Evolutionary conservation across 371 early-diverging fungal genomes (phyloP).

Genomic region (Nematocida ironsii): DNA sequence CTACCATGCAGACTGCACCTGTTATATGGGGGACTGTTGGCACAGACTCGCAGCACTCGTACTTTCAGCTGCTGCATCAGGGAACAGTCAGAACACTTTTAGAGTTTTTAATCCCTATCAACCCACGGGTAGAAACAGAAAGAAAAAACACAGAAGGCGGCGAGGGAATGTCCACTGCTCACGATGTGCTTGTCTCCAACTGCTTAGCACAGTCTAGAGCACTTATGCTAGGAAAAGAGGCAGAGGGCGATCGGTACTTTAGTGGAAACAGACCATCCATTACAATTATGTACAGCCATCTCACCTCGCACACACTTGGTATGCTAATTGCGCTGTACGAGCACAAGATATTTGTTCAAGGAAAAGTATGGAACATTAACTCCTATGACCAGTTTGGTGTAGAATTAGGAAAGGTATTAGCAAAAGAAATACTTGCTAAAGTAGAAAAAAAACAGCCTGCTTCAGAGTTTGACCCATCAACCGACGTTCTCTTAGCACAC

Average conservation of each 20-base stretch:
- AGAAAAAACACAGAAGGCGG: constrained; percentile 50
- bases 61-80: constrained; percentile 97
- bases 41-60: constrained; percentile 97
- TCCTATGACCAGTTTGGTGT: constrained; percentile 96
- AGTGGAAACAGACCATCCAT: constrained; percentile 91
- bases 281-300: constrained; percentile 82
- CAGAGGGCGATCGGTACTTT: constrained; percentile 76
- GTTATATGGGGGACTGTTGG: constrained; percentile 98
- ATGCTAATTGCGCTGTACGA: constrained; percentile 90
- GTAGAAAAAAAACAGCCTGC: constrained; percentile 69
- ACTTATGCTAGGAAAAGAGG: constrained; percentile 84
- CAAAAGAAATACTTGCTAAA: constrained; percentile 86
- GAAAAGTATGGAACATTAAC: constrained; percentile 92
- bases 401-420: constrained; percentile 94
- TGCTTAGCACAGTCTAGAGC: constrained; percentile 97
- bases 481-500: constrained; percentile 51
- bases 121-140: constrained; percentile 70
- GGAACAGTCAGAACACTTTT: constrained; percentile 87
- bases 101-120: constrained; percentile 88
- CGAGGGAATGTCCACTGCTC: constrained; percentile 73
- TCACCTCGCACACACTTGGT: constrained; percentile 87
- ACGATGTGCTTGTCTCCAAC: constrained; percentile 88
- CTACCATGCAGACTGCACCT: constrained; percentile 76
- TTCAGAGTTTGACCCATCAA: constrained; percentile 51
- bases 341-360: constrained; percentile 98